Evolutionary conservation across 768 basidiomycete species (phyloP).

Genomic region (Tulasnella sp.): DNA sequence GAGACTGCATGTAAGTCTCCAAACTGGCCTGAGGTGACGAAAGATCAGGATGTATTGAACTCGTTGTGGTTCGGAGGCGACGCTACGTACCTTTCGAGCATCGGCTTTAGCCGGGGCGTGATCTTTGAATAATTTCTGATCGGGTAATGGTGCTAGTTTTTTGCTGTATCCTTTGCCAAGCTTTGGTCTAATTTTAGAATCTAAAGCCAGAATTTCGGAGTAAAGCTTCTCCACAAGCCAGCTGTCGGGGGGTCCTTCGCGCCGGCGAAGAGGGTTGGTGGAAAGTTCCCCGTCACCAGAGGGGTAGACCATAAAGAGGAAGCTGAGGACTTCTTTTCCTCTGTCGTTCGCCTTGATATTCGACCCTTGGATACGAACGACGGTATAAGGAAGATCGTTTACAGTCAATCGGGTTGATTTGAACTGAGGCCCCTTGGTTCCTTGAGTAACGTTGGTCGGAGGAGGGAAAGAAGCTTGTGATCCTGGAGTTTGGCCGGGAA

Average conservation of each 20-base stretch:
- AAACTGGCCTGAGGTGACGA: constrained; percentile 29
- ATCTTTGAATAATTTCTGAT: constrained; percentile 91
- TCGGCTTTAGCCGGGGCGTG: constrained; percentile 95
- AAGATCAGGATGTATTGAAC: neutral
- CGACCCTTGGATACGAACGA: constrained; percentile 61
- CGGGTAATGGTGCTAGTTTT: constrained; percentile 72
- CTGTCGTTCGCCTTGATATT: constrained; percentile 81
- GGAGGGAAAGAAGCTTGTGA: neutral
- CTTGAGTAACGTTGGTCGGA: neutral
- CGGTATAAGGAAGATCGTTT: constrained; percentile 59
- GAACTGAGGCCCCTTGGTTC: neutral
- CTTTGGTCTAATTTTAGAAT: constrained; percentile 51
- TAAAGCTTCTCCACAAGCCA: constrained; percentile 86
- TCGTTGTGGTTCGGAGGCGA: neutral
- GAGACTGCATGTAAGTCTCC: constrained; percentile 74
- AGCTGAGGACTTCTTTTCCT: constrained; percentile 86
- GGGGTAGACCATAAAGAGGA: constrained; percentile 66
- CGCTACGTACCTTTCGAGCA: constrained; percentile 69
- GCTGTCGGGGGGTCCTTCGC: neutral
- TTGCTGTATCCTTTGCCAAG: constrained; percentile 56
- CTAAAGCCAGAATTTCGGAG: constrained; percentile 81
- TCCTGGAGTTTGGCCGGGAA: neutral
- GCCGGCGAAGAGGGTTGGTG: neutral
- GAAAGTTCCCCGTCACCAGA: constrained; percentile 50
- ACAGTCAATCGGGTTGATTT: constrained; percentile 18